Evolutionary conservation across 306 rosid genomes (phyloP), one percentile per base, ranked within the genome.

Genomic region (Mimosa bimucronata): DNA sequence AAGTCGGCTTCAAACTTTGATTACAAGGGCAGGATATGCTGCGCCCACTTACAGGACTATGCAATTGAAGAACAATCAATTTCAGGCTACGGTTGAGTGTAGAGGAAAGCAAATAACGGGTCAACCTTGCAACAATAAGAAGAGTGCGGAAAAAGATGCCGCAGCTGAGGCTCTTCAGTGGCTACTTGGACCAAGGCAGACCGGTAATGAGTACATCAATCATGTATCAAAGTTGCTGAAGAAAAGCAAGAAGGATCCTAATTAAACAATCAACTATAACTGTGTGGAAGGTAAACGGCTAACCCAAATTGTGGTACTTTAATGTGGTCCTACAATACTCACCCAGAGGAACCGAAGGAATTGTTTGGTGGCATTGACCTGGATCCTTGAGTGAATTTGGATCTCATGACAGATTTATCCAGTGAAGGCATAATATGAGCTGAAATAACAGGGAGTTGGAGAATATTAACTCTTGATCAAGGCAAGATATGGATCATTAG

Each of bases 111-210:
- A 91, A 73, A 81, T 90, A 61, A 88, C 85, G 91, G 98, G 99
- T 44, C 94, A 90, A 55, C 97, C 97, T 29, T 93, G 94, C 83
- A 88, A 72, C 75, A 93, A 93, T 87, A 96, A 96, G 85, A 95
- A 95, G 83, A 91, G 86, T 74, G 99, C 98, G 15, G 97, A 96
- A 85, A 93, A 96, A 80, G 99, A 93, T 84, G 98, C 98, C 9
- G 98, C 97, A 30, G 94, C 98, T 52, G 97, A 90, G 88, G 98
- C 98, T 23, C 85, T 96, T 73, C 94, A 93, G 79, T 91, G 98
- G 97, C 85, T 96, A 73, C 86, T 87, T 88, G 94, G 95, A 73
- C 90, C 87, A 80, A 85, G 80, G 58, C 88, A 81, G 74, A 73
- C 83, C 37, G 91, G 92, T 77, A 76, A 86, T 9, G 94, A 90